A percentile compares a stretch with the other conserved stretches of the same genome.
Evolutionary conservation across 2,329 filamentous ascomycete species (phyloP).

Genomic region (Penicillium paneum): DNA sequence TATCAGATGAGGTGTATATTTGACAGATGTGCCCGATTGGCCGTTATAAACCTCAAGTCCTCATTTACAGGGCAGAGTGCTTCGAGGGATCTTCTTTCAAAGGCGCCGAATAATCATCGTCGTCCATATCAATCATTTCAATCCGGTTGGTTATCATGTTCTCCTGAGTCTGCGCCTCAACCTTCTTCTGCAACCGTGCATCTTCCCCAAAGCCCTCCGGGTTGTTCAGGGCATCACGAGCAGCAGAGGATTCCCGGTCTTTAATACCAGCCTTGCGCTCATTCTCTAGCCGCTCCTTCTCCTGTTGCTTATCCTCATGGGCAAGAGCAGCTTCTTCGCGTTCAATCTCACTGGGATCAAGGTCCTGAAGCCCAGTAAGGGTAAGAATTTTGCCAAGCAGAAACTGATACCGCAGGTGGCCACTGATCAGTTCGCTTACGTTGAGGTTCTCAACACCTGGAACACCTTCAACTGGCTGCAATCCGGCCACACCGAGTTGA

Average conservation of each 20-base stretch:
- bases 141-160: constrained; percentile 22
- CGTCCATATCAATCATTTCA: constrained; percentile 21
- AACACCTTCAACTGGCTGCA: constrained; percentile 65
- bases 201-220: constrained; percentile 27
- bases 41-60: not conserved
- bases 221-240: constrained; percentile 19
- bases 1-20: not conserved
- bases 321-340: constrained; percentile 43
- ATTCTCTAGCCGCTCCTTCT: constrained; percentile 33
- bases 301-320: constrained; percentile 40
- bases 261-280: constrained; percentile 29
- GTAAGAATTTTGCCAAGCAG: constrained; percentile 65
- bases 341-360: constrained; percentile 50
- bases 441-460: constrained; percentile 61
- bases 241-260: constrained; percentile 14
- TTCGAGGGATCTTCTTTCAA: constrained; percentile 17
- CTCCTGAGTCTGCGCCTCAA: constrained; percentile 31
- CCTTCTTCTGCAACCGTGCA: constrained; percentile 26
- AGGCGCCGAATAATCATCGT: constrained; percentile 19
- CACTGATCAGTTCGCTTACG: constrained; percentile 62
- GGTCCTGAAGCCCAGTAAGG: constrained; percentile 66
- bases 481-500: constrained; percentile 76
- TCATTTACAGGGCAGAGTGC: constrained; percentile 16
- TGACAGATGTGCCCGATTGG: not conserved
- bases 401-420: constrained; percentile 68